Base-by-base conservation (phyloP, 352 stramenopile genomes). In the Globisporangium barbulae region DNA sequence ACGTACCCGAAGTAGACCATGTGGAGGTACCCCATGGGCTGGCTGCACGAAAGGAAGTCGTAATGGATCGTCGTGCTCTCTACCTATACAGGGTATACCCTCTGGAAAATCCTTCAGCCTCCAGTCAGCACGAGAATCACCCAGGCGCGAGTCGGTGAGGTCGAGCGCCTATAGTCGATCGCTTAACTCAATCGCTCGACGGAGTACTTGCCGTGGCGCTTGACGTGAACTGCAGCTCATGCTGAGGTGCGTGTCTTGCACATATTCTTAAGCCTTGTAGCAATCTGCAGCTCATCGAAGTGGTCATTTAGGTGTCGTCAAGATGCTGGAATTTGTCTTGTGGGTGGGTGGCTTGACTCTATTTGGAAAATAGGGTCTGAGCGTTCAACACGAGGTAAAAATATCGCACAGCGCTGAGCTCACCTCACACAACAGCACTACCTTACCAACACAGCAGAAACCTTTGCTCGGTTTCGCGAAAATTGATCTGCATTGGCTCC, bases 101-200 rank as follows among this genome's bases (percentile, higher is more conserved):
- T 28, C 25, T 28, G 25, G 25, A 28, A 28, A 1, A 28, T 3
- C 25, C 25, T 28, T 28, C 25, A 28, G 25, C 25, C n/a, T n/a
- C n/a, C n/a, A n/a, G 64, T 70, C 13, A 66, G 12, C 6, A 67
- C 19, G 7, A 69, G n/a, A 33, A 53, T 10, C 9, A 28, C 10
- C 21, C 45, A 53, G 45, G 45, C 45, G 9, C 13, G 45, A 9
- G 9, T 31, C n/a, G 31, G 21, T 21, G 45, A 19, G 5, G 45
- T 31, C 21, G 45, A 31, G 21, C 45, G 21, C 15, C 25, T 53
- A 21, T 53, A 53, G 21, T 2, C 21, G 21, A 31, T 53, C 21
- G n/a, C 10, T 28, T 33, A 21, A 28, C 31, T 7, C n/a, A 53
- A 28, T 33, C 21, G 45, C 45, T 53, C 21, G 45, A 53, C 10